Base-by-base conservation (phyloP, 371 early-diverging fungal genomes). In the Rhizopus microsporus region DNA sequence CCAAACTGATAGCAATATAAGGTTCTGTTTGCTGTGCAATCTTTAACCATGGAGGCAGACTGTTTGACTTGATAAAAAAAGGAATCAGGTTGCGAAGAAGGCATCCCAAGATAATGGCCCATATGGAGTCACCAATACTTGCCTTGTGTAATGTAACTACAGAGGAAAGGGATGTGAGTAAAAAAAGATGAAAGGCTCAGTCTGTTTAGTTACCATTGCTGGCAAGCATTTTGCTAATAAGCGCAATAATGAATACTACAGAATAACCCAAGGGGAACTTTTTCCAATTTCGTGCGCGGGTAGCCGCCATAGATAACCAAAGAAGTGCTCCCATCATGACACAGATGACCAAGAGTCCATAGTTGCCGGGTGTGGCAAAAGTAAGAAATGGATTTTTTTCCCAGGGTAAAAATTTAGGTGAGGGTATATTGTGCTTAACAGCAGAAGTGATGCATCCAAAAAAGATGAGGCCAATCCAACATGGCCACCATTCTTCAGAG, bases 401-500 rank as follows among this genome's bases (percentile, higher is more conserved):
- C 85, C 85, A 85, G 6, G 46, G 39, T 30, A 69, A 31, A 62
- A 85, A 85, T n/a, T 66, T 50, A 3, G 85, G 83, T 17, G 70
- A 63, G 0, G 77, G 76, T 50, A 85, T 71, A 29, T 48, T 69
- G 48, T 80, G 59, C 8, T 63, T 68, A 7, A 85, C 83, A 15
- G 78, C 77, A 38, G 72, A 68, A 0, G 71, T 60, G 16, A 83
- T 71, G 56, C 78, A 66, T 29, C 80, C 83, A 67, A 85, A 85
- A 58, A 83, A 80, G 32, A 82, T 67, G 30, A 83, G 70, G 12
- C 85, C 85, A 46, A 83, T 82, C 83, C 83, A 83, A 43, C 80
- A 79, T 7, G 85, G 72, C 85, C 83, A 83, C 85, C 85, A 85
- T 54, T 85, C 85, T 51, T 82, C 82, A 23, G 77, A 71, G 59